These are phyloP conservation scores for Pyricularia sp. DNA, from an alignment of 2,329 filamentous ascomycete species.

Conservation along the genomic window DNA sequence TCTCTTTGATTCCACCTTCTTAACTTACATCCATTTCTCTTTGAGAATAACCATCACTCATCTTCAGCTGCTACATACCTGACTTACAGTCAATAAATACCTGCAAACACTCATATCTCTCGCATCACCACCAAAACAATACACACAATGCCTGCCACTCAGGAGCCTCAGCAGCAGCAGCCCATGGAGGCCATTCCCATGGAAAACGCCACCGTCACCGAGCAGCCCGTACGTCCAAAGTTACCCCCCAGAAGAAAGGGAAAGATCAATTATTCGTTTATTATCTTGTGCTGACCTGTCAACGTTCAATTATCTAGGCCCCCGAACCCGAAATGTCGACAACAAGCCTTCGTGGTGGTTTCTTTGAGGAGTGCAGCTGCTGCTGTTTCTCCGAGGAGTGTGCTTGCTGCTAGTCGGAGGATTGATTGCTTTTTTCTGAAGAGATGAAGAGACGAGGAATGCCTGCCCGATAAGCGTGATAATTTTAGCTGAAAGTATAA, in stretches of 20 bases:
- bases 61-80: neutral
- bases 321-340: slow-evolving; percentile 13
- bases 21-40: neutral
- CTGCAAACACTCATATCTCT: neutral
- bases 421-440: neutral
- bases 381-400: slow-evolving; percentile 17
- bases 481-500: neutral
- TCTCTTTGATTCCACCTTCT: neutral
- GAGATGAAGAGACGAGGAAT: neutral
- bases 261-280: too few relatives aligned
- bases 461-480: neutral
- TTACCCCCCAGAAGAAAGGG: neutral
- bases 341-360: slow-evolving; percentile 15
- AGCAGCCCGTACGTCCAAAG: slow-evolving; percentile 17
- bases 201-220: slow-evolving; percentile 12
- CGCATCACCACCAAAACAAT: neutral
- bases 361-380: slow-evolving; percentile 18
- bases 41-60: neutral
- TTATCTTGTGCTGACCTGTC: neutral
- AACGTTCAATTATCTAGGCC: slow-evolving; percentile 6
- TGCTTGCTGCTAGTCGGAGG: slow-evolving; percentile 14
- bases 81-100: neutral
- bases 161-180: slow-evolving; percentile 16
- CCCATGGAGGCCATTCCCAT: slow-evolving; percentile 16
- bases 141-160: slow-evolving; percentile 17